Evolutionary conservation across 805 yeast species (phyloP), one percentile per base, ranked within the genome.

Genomic region (Candida argentea): DNA sequence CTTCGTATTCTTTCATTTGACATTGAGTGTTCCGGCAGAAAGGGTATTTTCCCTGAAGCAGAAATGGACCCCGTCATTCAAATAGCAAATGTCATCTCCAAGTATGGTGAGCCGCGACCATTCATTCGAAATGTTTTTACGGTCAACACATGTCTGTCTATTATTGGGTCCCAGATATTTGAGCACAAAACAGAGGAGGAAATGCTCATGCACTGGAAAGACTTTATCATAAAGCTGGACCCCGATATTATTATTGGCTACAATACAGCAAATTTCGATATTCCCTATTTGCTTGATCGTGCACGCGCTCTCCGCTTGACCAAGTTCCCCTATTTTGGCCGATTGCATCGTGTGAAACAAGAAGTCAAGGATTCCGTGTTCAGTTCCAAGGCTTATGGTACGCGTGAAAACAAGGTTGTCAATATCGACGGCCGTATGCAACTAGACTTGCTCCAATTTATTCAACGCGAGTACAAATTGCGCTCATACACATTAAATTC

Each of bases 211-310:
- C 70, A 67, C 24, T 91, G 99, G 99, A 70, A 72, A 38, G 82
- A 86, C 20, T 93, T 93, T 45, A 70, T 91, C 8, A 76, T 74
- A 4, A 70, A 75, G 34, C 80, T 74, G 5, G 99, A 91, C 53
- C 94, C 99, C 0, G 99, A 91, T 57, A 93, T 91, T 27, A 80
- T 91, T 23, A 91, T 93, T 43, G 99, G 99, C 27, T 91, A 91
- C 56, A 91, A 91, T 53, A 85, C 84, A 4, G 72, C 94, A 20
- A 93, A 93, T 48, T 91, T 91, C 50, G 99, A 91, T 66, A 65
- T 91, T 30, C 99, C 99, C 0, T 91, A 91, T 48, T 60, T 91
- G 25, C 57, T 91, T 19, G 89, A 89, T 47, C 72, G 99, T 34
- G 95, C 98, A 0, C 62, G 61, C 26, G 80, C 93, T 0, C 62